phyloP scores from a whole-genome alignment of 2,329 filamentous ascomycete genomes.

The Trichophyton simii region DNA sequence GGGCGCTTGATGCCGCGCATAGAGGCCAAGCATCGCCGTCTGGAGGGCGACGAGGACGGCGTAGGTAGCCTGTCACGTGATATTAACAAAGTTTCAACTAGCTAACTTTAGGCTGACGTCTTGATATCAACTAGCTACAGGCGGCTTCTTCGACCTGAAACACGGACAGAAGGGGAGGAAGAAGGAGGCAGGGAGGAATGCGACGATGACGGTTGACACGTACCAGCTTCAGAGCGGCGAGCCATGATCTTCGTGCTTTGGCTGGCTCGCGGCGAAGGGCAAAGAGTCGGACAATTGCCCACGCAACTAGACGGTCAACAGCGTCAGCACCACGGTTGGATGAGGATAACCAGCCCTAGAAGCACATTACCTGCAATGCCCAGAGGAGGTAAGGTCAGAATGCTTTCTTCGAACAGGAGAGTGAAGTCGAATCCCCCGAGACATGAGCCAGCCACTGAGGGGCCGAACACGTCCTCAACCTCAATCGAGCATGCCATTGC shows the following conservation, averaged over 20 bases:
- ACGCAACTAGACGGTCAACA: background rate
- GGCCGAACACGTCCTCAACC: constrained; percentile 20
- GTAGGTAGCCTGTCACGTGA: background rate
- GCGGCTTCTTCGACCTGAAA: background rate
- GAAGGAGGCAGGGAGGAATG: too few relatives aligned
- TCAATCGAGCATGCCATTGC: constrained; percentile 7
- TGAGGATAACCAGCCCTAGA: too few relatives aligned
- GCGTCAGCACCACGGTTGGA: background rate
- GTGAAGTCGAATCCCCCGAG: constrained; percentile 23
- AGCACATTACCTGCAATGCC: constrained; percentile 1
- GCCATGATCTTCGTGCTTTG: background rate
- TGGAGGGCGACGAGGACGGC: background rate
- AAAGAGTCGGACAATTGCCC: background rate
- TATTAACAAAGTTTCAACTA: background rate
- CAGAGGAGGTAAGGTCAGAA: constrained; percentile 13
- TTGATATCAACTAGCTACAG: too few relatives aligned
- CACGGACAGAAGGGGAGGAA: background rate
- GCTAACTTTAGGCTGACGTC: background rate
- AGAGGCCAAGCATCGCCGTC: background rate
- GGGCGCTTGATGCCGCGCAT: background rate
- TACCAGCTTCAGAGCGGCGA: background rate
- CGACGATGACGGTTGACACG: too few relatives aligned
- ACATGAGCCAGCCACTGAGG: constrained; percentile 16
- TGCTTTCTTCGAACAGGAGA: constrained; percentile 21
- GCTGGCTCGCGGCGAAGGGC: background rate